Percentiles rank a stretch among this genome's conserved stretches.
These are phyloP conservation scores for Allomyces javanicus DNA, from an alignment of 192 early-diverging fungal genomes.

Conservation along the genomic window DNA sequence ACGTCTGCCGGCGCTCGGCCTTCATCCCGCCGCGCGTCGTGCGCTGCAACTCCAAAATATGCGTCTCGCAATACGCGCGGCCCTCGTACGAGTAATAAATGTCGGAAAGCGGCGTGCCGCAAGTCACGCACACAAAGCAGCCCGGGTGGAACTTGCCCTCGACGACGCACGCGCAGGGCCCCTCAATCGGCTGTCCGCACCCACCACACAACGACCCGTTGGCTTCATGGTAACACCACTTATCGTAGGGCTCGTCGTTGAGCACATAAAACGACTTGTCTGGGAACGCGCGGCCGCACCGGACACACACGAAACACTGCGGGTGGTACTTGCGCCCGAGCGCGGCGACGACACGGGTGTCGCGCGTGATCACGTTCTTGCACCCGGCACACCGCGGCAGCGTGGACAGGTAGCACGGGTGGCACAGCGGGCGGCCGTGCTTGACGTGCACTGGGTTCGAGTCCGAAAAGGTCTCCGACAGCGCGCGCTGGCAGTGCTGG, in stretches of 20 bases:
- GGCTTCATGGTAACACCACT: constrained; percentile 65
- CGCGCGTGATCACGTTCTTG: background rate
- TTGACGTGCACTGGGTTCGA: background rate
- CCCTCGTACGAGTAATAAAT: constrained; percentile 51
- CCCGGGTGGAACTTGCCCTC: constrained; percentile 72
- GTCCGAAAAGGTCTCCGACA: background rate
- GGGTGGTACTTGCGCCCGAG: background rate
- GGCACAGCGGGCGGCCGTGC: background rate
- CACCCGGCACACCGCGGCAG: background rate
- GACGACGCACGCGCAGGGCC: constrained; percentile 68
- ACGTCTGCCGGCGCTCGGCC: background rate
- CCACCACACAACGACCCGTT: constrained; percentile 64
- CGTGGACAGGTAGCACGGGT: background rate
- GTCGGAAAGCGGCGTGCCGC: constrained; percentile 33
- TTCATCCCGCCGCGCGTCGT: background rate
- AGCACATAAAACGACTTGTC: constrained; percentile 79
- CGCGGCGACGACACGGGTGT: background rate
- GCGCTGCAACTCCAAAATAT: constrained; percentile 43
- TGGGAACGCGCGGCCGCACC: constrained; percentile 44
- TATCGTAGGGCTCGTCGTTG: constrained; percentile 63
- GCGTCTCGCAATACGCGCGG: constrained; percentile 47
- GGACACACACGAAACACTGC: background rate
- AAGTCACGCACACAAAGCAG: constrained; percentile 56
- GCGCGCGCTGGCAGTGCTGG: background rate
- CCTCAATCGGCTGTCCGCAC: constrained; percentile 69